phyloP scores from a whole-genome alignment of 768 basidiomycete species.

The Pulveroboletus sp. region DNA sequence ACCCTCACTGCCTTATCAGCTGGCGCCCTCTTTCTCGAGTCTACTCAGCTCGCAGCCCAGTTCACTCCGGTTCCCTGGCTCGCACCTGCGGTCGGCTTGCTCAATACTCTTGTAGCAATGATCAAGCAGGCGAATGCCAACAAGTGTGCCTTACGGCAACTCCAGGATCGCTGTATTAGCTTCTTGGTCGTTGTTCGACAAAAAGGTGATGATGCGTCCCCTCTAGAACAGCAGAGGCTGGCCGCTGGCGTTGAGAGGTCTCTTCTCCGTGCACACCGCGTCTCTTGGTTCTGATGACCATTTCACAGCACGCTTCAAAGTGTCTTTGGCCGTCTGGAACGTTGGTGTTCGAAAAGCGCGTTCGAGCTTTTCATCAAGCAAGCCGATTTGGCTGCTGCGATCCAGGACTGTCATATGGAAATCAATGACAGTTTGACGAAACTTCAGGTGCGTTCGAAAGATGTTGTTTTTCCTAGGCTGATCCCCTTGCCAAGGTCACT shows the following conservation, averaged over 20 bases:
- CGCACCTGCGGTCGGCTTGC: constrained; percentile 37
- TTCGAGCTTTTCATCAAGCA: constrained; percentile 46
- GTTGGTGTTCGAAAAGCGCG: constrained; percentile 39
- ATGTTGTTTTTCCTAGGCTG: constrained; percentile 2
- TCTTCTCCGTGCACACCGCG: background rate
- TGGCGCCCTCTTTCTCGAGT: constrained; percentile 11
- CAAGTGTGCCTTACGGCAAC: constrained; percentile 44
- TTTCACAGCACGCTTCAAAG: constrained; percentile 27
- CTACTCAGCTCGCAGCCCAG: constrained; percentile 44
- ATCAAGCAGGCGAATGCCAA: constrained; percentile 48
- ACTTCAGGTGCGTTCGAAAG: constrained; percentile 40
- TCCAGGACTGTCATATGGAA: constrained; percentile 41
- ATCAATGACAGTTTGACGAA: constrained; percentile 45
- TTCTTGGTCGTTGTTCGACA: constrained; percentile 40
- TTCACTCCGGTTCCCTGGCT: constrained; percentile 49
- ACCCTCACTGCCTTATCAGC: constrained; percentile 9
- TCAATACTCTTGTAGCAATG: constrained; percentile 42
- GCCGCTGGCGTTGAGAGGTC: constrained; percentile 33
- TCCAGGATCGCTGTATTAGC: constrained; percentile 44
- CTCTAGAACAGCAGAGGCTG: constrained; percentile 31
- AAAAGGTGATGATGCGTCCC: constrained; percentile 25
- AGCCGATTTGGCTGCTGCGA: constrained; percentile 39
- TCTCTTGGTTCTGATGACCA: constrained; percentile 7
- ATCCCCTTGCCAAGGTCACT: constrained; percentile 33
- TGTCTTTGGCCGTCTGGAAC: constrained; percentile 40